Base-by-base conservation (phyloP, 23 red algal genomes). In the Agarophyton chilense region DNA sequence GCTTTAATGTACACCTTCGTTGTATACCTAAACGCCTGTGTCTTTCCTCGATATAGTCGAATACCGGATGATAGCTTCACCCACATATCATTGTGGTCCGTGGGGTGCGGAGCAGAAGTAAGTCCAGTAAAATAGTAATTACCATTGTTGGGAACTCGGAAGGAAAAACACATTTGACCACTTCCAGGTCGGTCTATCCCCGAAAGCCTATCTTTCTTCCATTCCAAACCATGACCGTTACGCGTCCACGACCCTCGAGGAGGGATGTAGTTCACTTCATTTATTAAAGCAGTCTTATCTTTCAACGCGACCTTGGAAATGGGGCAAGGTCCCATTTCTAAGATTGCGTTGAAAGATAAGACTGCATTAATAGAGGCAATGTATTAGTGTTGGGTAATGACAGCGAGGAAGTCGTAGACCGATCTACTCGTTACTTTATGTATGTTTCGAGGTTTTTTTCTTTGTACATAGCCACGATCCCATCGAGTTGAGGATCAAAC, bases 11-110 rank as follows among this genome's bases (percentile, higher is more conserved):
- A 88, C 52, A 60, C 35, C 33, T 39, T 81, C 21, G 38, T 14
- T 2, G 77, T 62, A 6, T 44, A 51, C 39, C 77, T 24, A 36
- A 36, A 61, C n/a, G n/a, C 51, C 38, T 81, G 77, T 24, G 52
- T 81, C 28, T 36, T 81, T 44, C 52, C 52, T 31, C 77, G 57
- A n/a, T 74, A 74, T 1, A 74, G 68, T 28, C 68, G 68, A 33
- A 89, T 44, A 44, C 84, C 84, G 3, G 67, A 54, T 41, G 74
- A 74, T 28, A 70, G 33, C 62, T 50, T 81, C 10, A 91, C 60
- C 88, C 88, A 91, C 73, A 81, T 81, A 36, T 91, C 88, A 51
- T 91, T 91, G 58, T 91, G 88, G 54, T 91, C 88, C 34, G 88
- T 91, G 24, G 75, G 58, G 70, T 91, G 88, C 39, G 88, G 88